These are phyloP conservation scores for Thermothelomyces thermophilus DNA, from an alignment of 2,329 filamentous ascomycete genomes.

Conservation along the genomic window DNA sequence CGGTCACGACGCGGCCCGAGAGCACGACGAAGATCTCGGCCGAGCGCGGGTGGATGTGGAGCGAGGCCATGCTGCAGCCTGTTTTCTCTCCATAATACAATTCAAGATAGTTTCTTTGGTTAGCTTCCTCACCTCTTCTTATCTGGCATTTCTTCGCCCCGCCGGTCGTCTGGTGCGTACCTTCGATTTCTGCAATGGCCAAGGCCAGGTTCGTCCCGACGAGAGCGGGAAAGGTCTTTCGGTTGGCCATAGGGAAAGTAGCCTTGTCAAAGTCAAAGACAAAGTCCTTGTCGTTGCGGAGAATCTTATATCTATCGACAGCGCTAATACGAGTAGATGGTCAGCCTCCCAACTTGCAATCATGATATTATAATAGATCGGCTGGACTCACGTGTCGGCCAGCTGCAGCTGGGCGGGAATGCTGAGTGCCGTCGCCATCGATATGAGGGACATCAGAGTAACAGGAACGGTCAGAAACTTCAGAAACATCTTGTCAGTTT, in stretches of 20 bases:
- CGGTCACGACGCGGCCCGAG: background rate
- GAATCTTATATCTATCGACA: background rate
- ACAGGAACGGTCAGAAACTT: background rate
- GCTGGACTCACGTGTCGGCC: constrained; percentile 1
- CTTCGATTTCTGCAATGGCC: background rate
- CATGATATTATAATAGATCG: background rate
- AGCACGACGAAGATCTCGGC: constrained; percentile 7
- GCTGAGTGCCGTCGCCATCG: background rate
- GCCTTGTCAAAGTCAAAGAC: constrained; percentile 1
- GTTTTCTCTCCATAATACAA: background rate
- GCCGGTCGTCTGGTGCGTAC: background rate
- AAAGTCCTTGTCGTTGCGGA: background rate
- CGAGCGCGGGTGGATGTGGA: constrained; percentile 5
- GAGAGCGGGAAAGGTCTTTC: constrained; percentile 1
- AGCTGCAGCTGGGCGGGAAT: constrained; percentile 4
- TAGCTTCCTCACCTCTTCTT: too few species aligned
- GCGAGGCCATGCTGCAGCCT: constrained; percentile 5
- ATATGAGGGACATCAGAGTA: background rate
- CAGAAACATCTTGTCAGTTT: background rate
- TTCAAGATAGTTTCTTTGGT: background rate
- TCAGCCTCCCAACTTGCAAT: too few species aligned
- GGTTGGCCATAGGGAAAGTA: background rate
- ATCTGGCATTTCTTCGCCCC: too few species aligned
- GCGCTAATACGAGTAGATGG: background rate
- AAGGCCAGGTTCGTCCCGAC: background rate